Conservation (phyloP, 1,139 yeast species). For the Yamadazyma jaroonii region DNA sequence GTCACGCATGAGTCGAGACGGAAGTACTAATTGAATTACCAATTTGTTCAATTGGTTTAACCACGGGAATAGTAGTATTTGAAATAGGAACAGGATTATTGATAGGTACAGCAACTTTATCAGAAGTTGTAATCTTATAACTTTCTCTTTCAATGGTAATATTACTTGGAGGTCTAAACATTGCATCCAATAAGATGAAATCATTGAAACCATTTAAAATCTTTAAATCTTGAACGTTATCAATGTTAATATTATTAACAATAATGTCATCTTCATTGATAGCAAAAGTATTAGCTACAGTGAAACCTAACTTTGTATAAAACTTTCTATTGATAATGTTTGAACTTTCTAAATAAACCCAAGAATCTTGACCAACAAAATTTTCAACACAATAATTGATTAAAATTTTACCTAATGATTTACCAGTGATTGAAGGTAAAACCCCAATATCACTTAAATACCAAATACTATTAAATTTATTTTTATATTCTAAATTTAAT, state of each 20-base stretch:
- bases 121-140: slow-evolving; percentile 10
- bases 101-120: not conserved
- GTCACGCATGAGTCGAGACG: slow-evolving; percentile 14
- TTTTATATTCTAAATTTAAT: slow-evolving; percentile 13
- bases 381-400: slow-evolving; percentile 28
- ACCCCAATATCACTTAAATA: slow-evolving; percentile 41
- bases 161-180: slow-evolving; percentile 17
- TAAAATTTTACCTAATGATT: slow-evolving; percentile 36
- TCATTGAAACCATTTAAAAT: slow-evolving; percentile 9
- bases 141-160: slow-evolving; percentile 11
- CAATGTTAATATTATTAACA: slow-evolving; percentile 16
- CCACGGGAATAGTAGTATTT: slow-evolving; percentile 7
- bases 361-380: slow-evolving; percentile 17
- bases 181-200: slow-evolving; percentile 18
- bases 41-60: slow-evolving; percentile 9
- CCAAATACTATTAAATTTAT: slow-evolving; percentile 27
- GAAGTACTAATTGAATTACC: slow-evolving; percentile 4
- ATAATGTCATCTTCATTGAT: slow-evolving; percentile 27
- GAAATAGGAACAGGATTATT: not conserved
- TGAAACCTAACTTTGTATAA: slow-evolving; percentile 48
- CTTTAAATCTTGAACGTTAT: slow-evolving; percentile 10
- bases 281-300: slow-evolving; percentile 41
- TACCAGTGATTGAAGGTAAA: slow-evolving; percentile 39
- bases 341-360: slow-evolving; percentile 48
- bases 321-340: slow-evolving; percentile 50